Conservation (phyloP, 495 filamentous ascomycete species). For the Annulohypoxylon nitens region DNA sequence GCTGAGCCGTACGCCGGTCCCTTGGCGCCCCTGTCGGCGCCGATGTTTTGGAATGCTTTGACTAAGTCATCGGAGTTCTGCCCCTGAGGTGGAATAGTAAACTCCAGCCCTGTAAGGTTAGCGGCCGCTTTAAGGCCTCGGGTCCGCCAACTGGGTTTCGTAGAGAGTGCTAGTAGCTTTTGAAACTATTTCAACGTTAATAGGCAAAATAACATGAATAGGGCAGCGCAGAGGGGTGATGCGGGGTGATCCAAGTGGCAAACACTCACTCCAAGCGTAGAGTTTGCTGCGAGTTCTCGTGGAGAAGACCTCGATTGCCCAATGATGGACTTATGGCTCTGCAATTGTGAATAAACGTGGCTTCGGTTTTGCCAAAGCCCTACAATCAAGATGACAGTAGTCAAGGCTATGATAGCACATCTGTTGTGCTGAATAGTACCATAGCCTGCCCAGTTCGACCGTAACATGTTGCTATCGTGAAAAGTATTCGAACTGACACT, state of each 20-base stretch:
- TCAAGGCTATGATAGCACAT: slow-evolving; percentile 3
- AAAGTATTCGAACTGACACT: slow-evolving; percentile 7
- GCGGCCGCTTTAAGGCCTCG: slow-evolving; percentile 47
- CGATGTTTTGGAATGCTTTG: slow-evolving; percentile 31
- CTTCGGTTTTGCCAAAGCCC: slow-evolving; percentile 16
- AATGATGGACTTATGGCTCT: not conserved
- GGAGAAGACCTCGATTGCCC: slow-evolving; percentile 11
- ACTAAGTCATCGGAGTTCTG: slow-evolving; percentile 35
- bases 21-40: slow-evolving; percentile 17
- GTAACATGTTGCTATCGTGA: slow-evolving; percentile 14
- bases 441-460: slow-evolving; percentile 21
- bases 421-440: slow-evolving; percentile 10
- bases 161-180: slow-evolving; percentile 45
- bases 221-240: not conserved
- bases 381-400: slow-evolving; percentile 12
- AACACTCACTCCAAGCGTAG: slow-evolving; percentile 33
- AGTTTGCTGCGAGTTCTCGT: slow-evolving; percentile 24
- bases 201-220: not conserved
- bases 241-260: not conserved
- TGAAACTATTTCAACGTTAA: slow-evolving; percentile 38
- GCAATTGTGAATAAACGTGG: slow-evolving; percentile 9
- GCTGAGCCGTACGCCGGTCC: slow-evolving; percentile 29
- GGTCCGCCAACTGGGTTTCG: slow-evolving; percentile 43
- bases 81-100: slow-evolving; percentile 40
- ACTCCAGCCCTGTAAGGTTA: slow-evolving; percentile 34